Percentiles rank a stretch among this genome's conserved stretches.
Conservation (phyloP, 805 yeast genomes). For the Kazachstania taianensis region DNA sequence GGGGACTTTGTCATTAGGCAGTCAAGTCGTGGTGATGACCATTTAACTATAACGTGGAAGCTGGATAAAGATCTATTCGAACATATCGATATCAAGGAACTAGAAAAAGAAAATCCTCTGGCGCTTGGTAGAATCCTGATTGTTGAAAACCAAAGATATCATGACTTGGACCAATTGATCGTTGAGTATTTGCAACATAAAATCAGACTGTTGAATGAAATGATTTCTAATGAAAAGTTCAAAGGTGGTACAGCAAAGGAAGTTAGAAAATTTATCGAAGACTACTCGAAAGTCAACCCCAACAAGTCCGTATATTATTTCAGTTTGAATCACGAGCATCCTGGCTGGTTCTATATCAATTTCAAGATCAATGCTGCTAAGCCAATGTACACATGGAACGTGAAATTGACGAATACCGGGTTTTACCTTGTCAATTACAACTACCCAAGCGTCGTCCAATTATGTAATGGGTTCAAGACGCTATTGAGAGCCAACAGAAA, state of each 20-base stretch:
- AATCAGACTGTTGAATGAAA: conserved; percentile 72
- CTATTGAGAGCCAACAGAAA: conserved; percentile 30
- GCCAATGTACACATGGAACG: conserved; percentile 76
- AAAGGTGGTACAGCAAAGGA: conserved; percentile 65
- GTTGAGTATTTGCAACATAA: conserved; percentile 78
- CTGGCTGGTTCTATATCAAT: conserved; percentile 87
- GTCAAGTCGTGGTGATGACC: conserved; percentile 81
- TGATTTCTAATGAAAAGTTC: conserved; percentile 82
- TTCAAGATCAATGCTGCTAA: conserved; percentile 71
- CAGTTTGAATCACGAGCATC: conserved; percentile 79
- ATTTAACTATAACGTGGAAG: conserved; percentile 91
- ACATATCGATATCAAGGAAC: conserved; percentile 79
- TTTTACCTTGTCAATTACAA: conserved; percentile 66
- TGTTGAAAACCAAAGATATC: conserved; percentile 62
- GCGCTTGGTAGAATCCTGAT: conserved; percentile 47
- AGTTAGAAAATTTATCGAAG: conserved; percentile 76
- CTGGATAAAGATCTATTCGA: conserved; percentile 85
- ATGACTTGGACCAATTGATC: conserved; percentile 88
- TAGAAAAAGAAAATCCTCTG: conserved; percentile 52
- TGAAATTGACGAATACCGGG: conserved; percentile 82
- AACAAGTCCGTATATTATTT: conserved; percentile 84
- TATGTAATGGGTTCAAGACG: conserved; percentile 93
- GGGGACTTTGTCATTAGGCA: conserved; percentile 95
- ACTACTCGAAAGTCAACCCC: conserved; percentile 85
- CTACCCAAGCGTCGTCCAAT: conserved; percentile 79